A percentile compares a stretch with the other conserved stretches of the same genome.
Conservation (phyloP, 2,329 filamentous ascomycete genomes). For the Scedosporium aurantiacum region DNA sequence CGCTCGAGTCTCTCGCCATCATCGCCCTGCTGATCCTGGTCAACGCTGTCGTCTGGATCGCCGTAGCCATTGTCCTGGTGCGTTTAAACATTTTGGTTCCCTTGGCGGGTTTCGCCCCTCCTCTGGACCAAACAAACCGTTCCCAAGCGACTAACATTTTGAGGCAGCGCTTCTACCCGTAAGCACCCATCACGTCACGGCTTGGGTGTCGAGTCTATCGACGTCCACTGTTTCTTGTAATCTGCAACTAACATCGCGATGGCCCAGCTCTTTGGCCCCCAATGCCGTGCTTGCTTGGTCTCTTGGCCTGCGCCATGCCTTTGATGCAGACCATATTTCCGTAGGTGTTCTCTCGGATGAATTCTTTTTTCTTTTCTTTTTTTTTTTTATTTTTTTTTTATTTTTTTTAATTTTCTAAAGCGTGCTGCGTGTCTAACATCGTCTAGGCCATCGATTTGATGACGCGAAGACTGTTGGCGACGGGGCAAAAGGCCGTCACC, state of each 20-base stretch:
- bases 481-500: slow-evolving; percentile 55
- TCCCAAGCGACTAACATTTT: not conserved
- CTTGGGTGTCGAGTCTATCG: not conserved
- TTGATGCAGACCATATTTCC: slow-evolving; percentile 78
- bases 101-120: too few species aligned
- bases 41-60: not conserved
- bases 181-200: not conserved
- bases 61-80: not conserved
- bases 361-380: not conserved
- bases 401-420: not conserved
- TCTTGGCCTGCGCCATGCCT: slow-evolving; percentile 78
- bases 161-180: not conserved
- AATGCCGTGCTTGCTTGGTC: slow-evolving; percentile 79
- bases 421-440: not conserved
- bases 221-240: not conserved
- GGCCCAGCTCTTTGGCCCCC: slow-evolving; percentile 25
- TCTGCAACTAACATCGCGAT: not conserved
- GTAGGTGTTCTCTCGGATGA: slow-evolving; percentile 19
- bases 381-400: not conserved
- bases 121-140: not conserved
- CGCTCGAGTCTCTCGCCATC: not conserved
- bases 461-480: slow-evolving; percentile 78
- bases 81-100: not conserved
- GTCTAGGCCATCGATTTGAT: slow-evolving; percentile 69
- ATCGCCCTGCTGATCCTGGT: not conserved